A percentile compares a stretch with the other conserved stretches of the same genome.
phyloP scores from a whole-genome alignment of 2,329 filamentous ascomycete species.

The Epichloe baconii region DNA sequence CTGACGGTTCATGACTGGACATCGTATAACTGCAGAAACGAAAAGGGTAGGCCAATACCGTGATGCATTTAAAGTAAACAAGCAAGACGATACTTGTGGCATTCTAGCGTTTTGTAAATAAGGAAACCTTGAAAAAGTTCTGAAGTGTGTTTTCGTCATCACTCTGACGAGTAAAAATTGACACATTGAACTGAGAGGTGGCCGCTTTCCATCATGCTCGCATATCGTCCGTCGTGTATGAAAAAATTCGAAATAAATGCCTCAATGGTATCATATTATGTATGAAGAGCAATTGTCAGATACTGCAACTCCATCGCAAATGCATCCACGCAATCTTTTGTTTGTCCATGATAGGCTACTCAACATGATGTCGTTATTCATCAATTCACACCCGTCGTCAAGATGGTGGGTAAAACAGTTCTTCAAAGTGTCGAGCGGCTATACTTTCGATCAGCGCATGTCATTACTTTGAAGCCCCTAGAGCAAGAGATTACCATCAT shows the following conservation, averaged over 20 bases:
- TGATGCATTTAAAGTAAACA: neutral
- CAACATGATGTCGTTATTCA: neutral
- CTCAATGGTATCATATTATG: neutral
- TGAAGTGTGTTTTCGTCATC: neutral
- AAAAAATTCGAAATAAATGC: neutral
- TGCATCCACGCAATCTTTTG: neutral
- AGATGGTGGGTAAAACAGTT: conserved; percentile 22
- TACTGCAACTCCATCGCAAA: neutral
- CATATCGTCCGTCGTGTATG: neutral
- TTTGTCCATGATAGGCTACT: neutral
- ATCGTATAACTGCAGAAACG: neutral
- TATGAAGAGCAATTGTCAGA: neutral
- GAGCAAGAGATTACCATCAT: conserved; percentile 20
- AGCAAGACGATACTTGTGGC: neutral
- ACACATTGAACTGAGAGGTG: neutral
- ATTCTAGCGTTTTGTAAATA: conserved; percentile 1
- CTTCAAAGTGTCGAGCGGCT: conserved; percentile 27
- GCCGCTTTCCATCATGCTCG: neutral
- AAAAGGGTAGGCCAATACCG: neutral
- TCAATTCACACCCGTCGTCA: neutral
- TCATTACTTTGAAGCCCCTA: neutral
- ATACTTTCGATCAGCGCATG: neutral
- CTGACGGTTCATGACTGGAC: neutral
- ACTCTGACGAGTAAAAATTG: neutral
- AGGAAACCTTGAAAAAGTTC: neutral